phyloP scores from a whole-genome alignment of 1,284 basidiomycete species.

The Naganishia sp. region DNA sequence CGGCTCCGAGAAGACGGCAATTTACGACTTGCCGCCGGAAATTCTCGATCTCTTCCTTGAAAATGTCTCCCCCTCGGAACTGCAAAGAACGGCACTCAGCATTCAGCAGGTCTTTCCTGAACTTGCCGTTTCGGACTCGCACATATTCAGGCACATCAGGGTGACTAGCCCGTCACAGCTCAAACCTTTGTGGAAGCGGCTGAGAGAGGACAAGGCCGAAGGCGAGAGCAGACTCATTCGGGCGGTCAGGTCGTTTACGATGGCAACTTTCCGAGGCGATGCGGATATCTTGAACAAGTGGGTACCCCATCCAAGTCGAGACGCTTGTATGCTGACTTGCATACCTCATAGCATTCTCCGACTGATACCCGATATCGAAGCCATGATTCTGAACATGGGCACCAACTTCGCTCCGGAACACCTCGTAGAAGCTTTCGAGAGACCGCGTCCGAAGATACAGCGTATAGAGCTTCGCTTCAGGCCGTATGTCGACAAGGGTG shows the following conservation, averaged over 20 bases:
- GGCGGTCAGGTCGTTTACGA: slow-evolving; percentile 26
- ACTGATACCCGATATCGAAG: slow-evolving; percentile 43
- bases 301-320: slow-evolving; percentile 22
- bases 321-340: neutral
- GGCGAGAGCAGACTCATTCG: slow-evolving; percentile 32
- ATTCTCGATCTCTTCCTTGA: slow-evolving; percentile 48
- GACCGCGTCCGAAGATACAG: slow-evolving; percentile 42
- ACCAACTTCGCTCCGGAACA: slow-evolving; percentile 55
- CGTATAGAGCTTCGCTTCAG: slow-evolving; percentile 52
- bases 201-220: slow-evolving; percentile 34
- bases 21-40: slow-evolving; percentile 45
- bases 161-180: slow-evolving; percentile 43
- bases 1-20: slow-evolving; percentile 8
- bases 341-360: slow-evolving; percentile 44
- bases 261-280: slow-evolving; percentile 52
- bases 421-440: slow-evolving; percentile 51
- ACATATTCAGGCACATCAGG: slow-evolving; percentile 48
- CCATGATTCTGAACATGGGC: slow-evolving; percentile 51
- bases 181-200: slow-evolving; percentile 35
- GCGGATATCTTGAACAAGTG: slow-evolving; percentile 55
- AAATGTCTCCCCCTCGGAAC: slow-evolving; percentile 44
- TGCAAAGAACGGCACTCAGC: slow-evolving; percentile 47
- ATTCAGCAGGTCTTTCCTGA: slow-evolving; percentile 48
- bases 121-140: slow-evolving; percentile 38
- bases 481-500: slow-evolving; percentile 54